Conservation (phyloP, 495 filamentous ascomycete species). For the Monascus purpureus region DNA sequence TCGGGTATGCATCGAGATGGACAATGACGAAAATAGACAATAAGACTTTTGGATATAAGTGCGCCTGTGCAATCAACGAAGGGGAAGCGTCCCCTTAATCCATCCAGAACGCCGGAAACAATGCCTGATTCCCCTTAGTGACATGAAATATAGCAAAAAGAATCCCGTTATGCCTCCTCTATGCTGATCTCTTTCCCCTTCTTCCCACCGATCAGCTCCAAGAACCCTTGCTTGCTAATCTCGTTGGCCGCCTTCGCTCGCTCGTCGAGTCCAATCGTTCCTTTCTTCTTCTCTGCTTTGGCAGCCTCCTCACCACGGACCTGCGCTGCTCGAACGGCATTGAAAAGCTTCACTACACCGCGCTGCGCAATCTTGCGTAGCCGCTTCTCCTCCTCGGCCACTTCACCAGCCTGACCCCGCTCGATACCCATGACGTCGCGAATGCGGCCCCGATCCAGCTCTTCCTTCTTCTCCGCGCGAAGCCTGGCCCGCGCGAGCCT, state of each 20-base stretch:
- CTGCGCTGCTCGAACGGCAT: conserved; percentile 85
- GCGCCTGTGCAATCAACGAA: too few relatives aligned
- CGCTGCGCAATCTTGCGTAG: conserved; percentile 77
- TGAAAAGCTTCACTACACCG: conserved; percentile 89
- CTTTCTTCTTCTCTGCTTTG: conserved; percentile 49
- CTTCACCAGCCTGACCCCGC: conserved; percentile 30
- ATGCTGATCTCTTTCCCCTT: conserved; percentile 36
- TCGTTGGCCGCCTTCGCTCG: conserved; percentile 77
- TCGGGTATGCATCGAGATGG: background rate
- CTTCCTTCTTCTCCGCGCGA: conserved; percentile 65
- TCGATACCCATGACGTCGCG: conserved; percentile 61
- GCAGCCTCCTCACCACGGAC: conserved; percentile 67
- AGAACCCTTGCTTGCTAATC: conserved; percentile 91
- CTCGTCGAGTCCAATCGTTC: conserved; percentile 57
- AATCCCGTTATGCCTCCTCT: conserved; percentile 28
- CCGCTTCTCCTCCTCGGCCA: conserved; percentile 65
- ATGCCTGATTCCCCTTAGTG: too few relatives aligned
- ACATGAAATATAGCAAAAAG: conserved; percentile 6
- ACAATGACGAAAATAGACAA: background rate
- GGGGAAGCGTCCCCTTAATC: too few relatives aligned
- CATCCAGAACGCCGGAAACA: background rate
- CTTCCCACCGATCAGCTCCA: conserved; percentile 66
- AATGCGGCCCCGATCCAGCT: conserved; percentile 75
- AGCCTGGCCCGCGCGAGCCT: conserved; percentile 62
- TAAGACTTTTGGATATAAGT: background rate